Evolutionary conservation across 2,329 filamentous ascomycete species (phyloP).

Genomic region (Annulohypoxylon truncatum): DNA sequence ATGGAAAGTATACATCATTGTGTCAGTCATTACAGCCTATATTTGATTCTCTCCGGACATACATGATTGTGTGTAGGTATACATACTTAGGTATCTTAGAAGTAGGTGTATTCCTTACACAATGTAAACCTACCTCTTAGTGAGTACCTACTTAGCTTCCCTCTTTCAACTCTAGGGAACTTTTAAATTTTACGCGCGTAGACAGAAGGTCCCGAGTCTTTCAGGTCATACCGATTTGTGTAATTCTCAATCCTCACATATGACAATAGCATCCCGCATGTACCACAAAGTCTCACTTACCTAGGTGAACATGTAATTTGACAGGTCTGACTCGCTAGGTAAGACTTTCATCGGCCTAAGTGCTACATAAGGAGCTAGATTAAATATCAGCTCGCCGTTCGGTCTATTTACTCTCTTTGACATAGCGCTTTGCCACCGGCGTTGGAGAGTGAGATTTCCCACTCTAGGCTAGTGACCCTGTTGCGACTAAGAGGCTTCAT

Average conservation of each 20-base stretch:
- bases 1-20: background rate
- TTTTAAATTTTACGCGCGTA: background rate
- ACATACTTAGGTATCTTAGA: background rate
- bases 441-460: background rate
- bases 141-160: too few relatives aligned
- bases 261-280: constrained; percentile 2
- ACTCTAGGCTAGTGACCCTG: background rate
- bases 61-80: background rate
- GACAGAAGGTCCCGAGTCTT: background rate
- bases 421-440: background rate
- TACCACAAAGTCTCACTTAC: background rate
- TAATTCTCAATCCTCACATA: constrained; percentile 27
- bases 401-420: background rate
- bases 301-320: background rate
- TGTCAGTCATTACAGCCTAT: constrained; percentile 36
- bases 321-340: background rate
- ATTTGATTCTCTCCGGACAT: background rate
- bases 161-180: background rate
- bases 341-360: background rate
- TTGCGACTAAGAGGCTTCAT: background rate
- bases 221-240: background rate
- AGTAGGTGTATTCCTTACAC: too few relatives aligned
- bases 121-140: background rate
- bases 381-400: background rate
- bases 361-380: too few relatives aligned